Evolutionary conservation across 495 filamentous ascomycete genomes (phyloP).

Genomic region (Aspergillus sparsus): DNA sequence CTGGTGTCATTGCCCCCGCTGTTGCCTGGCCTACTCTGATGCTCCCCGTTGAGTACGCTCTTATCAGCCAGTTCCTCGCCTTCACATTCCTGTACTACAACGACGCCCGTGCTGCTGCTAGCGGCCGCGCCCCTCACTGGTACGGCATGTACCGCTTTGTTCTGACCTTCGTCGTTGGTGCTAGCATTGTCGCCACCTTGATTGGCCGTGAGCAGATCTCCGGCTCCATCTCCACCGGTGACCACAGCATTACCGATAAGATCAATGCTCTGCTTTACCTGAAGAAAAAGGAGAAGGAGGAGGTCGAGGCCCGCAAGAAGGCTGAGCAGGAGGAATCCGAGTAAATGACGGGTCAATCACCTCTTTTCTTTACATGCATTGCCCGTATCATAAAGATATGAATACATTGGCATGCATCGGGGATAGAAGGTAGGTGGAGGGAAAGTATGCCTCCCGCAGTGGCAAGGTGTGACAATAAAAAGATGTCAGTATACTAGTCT

Average conservation of each 20-base stretch:
- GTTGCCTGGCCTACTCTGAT: conserved; percentile 93
- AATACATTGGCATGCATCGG: neutral
- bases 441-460: neutral
- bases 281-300: conserved; percentile 63
- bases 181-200: conserved; percentile 80
- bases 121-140: conserved; percentile 88
- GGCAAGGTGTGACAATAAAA: conserved; percentile 24
- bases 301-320: conserved; percentile 56
- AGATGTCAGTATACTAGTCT: conserved; percentile 16
- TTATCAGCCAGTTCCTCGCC: conserved; percentile 85
- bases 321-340: conserved; percentile 50
- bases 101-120: conserved; percentile 71
- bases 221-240: conserved; percentile 48
- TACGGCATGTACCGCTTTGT: conserved; percentile 94
- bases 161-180: conserved; percentile 89
- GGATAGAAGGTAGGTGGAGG: conserved; percentile 12
- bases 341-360: conserved; percentile 30
- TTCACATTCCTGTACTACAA: conserved; percentile 90
- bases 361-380: neutral
- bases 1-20: conserved; percentile 79
- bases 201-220: conserved; percentile 85
- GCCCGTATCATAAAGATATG: neutral
- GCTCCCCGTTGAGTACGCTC: conserved; percentile 81
- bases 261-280: conserved; percentile 62
- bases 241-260: conserved; percentile 57